Conservation (phyloP, 2,329 filamentous ascomycete genomes). For the Aureobasidium musti region DNA sequence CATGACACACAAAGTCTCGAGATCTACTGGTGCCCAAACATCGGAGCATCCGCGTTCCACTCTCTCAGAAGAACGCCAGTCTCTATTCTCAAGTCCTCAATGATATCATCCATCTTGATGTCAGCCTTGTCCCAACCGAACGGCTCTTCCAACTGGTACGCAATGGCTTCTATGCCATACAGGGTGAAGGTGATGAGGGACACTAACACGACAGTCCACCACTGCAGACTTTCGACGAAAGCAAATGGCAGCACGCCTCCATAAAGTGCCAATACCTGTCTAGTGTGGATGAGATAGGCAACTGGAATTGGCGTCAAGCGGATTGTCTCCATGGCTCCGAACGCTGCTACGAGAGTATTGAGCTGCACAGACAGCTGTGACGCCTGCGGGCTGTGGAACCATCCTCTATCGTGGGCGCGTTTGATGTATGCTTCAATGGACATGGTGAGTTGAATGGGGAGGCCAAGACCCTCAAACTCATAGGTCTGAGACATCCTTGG, state of each 20-base stretch:
- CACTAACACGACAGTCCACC: constrained; percentile 63
- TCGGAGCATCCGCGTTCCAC: constrained; percentile 28
- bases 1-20: background rate
- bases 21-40: constrained; percentile 14
- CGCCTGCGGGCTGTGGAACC: constrained; percentile 62
- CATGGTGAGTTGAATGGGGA: constrained; percentile 62
- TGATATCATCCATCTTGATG: constrained; percentile 68
- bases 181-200: constrained; percentile 64
- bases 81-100: constrained; percentile 56
- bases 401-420: constrained; percentile 56
- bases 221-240: constrained; percentile 63
- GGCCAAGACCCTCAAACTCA: constrained; percentile 60
- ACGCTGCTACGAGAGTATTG: constrained; percentile 59
- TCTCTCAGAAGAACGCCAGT: constrained; percentile 30
- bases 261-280: constrained; percentile 64
- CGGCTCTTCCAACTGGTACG: constrained; percentile 64
- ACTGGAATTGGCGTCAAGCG: constrained; percentile 65
- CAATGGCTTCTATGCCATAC: constrained; percentile 66
- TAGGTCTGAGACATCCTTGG: constrained; percentile 38
- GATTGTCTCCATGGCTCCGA: constrained; percentile 66
- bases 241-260: constrained; percentile 63
- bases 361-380: constrained; percentile 60
- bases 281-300: constrained; percentile 65
- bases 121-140: constrained; percentile 67
- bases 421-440: constrained; percentile 63